These are phyloP conservation scores for Colletotrichum falcatum DNA, from an alignment of 2,329 filamentous ascomycete species.

Conservation along the genomic window DNA sequence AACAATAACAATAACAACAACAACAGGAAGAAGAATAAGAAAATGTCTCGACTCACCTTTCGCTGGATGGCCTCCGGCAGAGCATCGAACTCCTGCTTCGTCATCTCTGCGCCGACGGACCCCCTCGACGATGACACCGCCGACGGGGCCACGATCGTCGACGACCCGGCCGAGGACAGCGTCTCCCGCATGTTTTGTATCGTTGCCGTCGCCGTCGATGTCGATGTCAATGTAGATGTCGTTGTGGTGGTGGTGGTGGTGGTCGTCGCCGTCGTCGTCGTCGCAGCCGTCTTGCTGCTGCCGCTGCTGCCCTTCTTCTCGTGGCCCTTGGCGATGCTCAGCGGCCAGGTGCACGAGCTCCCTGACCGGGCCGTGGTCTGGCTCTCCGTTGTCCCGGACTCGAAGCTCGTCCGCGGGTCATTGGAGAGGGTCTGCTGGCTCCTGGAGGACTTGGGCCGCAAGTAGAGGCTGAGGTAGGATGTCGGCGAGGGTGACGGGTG, in stretches of 20 bases:
- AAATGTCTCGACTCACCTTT: constrained; percentile 63
- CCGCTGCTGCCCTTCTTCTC: constrained; percentile 34
- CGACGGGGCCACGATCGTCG: constrained; percentile 16
- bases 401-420: constrained; percentile 17
- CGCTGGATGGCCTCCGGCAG: constrained; percentile 66
- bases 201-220: background rate
- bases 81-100: constrained; percentile 60
- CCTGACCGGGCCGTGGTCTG: background rate
- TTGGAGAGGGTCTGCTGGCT: constrained; percentile 12
- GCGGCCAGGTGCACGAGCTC: constrained; percentile 5
- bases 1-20: no score
- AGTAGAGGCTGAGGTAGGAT: constrained; percentile 22
- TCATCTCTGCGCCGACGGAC: constrained; percentile 46
- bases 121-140: constrained; percentile 42
- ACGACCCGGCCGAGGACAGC: constrained; percentile 14
- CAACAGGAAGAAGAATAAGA: no score
- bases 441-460: constrained; percentile 33
- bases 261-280: background rate
- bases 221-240: no score
- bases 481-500: constrained; percentile 15
- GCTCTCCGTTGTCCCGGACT: constrained; percentile 5
- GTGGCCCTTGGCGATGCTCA: constrained; percentile 20
- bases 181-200: constrained; percentile 13
- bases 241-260: no score
- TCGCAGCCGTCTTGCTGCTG: constrained; percentile 12